Evolutionary conservation across 1,284 basidiomycete genomes (phyloP).

Genomic region (Ustilago sp.): DNA sequence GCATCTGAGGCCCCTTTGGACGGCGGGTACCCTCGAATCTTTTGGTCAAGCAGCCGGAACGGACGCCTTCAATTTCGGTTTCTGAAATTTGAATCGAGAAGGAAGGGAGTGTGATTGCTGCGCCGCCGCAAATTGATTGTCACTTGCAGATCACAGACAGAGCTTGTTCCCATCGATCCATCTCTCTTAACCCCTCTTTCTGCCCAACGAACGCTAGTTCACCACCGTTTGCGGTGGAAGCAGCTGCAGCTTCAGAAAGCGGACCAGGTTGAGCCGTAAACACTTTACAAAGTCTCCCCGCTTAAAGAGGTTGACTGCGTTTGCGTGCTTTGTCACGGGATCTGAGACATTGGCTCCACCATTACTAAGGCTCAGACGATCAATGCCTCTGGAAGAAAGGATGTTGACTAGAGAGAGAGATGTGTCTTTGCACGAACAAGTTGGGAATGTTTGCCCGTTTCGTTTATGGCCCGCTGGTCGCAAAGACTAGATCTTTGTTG

Average conservation of each 20-base stretch:
- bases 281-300: not conserved
- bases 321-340: conserved; percentile 14
- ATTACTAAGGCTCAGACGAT: not conserved
- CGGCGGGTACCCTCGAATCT: not conserved
- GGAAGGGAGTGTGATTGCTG: not conserved
- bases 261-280: not conserved
- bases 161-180: not conserved
- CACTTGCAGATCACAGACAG: conserved; percentile 18
- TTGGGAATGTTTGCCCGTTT: not conserved
- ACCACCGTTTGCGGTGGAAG: not conserved
- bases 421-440: not conserved
- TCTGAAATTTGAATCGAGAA: not conserved
- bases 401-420: not conserved
- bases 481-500: not conserved
- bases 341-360: conserved; percentile 8
- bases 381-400: conserved; percentile 7
- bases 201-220: not conserved
- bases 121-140: conserved; percentile 8
- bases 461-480: not conserved
- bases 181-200: not conserved
- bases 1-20: not conserved
- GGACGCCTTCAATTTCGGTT: not conserved
- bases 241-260: not conserved
- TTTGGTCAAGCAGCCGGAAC: too few relatives aligned
- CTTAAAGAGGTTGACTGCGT: conserved; percentile 5